Evolutionary conservation across 176 grass and related monocot species (phyloP), one percentile per base, ranked within the genome.

Genomic region (Aegilops bicornis): DNA sequence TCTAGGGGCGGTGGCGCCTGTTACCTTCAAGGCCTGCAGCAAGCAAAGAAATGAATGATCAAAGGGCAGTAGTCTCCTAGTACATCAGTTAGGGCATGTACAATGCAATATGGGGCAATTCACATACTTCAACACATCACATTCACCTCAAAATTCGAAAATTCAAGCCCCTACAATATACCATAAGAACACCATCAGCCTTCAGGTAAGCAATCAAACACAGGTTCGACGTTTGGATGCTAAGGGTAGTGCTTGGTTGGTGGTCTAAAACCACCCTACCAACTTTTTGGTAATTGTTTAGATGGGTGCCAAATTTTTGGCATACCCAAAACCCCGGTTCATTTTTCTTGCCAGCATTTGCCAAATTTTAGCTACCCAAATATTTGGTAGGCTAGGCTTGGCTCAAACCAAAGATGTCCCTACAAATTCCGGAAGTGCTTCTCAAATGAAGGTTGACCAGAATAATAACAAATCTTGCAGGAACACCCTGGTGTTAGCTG

Each of bases 1-100:
- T 88, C 77, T 54, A 56, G 65, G 54, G 4, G 39, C 76, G 76
- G 61, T 69, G 27, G 5, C 17, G 30, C 64, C 20, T 33, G 47
- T 82, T 35, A 88, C 31, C 52, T 78, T 85, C 7, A 82, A 73
- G 54, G 19, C 71, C 82, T 91, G 82, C 86, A 85, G 33, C 24
- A 37, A 40, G 19, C 3, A 12, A 86, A 81, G 9, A 56, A 77
- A 88, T 40, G 19, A 71, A 84, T 40, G 17, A 40, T 91, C 77
- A 88, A 66, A 81, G 76, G 30, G 29, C 15, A 52, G 12, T 6
- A 73, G 56, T 22, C 27, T 52, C 5, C 30, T 20, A 19, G 60
- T 32, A 42, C 39, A 71, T 68, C 54, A 4, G n/a, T 63, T 35
- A 71, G 20, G 20, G 17, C 10, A 42, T 72, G 22, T 24, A 72